Conservation (phyloP, 1,284 basidiomycete species). For the Meira nashicola region DNA sequence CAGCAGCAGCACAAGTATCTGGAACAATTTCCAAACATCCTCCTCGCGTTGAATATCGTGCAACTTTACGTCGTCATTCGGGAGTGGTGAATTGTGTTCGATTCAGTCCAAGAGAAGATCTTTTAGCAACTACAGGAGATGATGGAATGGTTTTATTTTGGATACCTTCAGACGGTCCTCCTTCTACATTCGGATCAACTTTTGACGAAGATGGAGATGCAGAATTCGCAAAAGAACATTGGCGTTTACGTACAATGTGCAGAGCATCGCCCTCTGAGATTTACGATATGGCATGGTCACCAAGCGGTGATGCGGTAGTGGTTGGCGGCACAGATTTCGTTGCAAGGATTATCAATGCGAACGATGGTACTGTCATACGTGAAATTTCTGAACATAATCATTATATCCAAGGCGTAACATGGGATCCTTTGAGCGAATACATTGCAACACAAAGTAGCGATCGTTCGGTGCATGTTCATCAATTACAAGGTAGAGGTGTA, state of each 20-base stretch:
- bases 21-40: conserved; percentile 57
- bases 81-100: conserved; percentile 94
- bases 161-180: conserved; percentile 72
- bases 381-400: conserved; percentile 50
- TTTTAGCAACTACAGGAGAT: conserved; percentile 56
- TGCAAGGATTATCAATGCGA: conserved; percentile 73
- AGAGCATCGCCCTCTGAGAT: conserved; percentile 66
- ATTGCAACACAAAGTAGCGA: conserved; percentile 51
- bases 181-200: conserved; percentile 56
- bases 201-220: conserved; percentile 70
- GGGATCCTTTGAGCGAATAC: conserved; percentile 49
- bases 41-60: conserved; percentile 90
- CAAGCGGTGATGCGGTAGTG: conserved; percentile 85
- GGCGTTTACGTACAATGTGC: conserved; percentile 85
- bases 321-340: conserved; percentile 95
- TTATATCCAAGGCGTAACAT: conserved; percentile 52
- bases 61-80: conserved; percentile 86
- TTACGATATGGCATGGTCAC: conserved; percentile 96
- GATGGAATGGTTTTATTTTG: conserved; percentile 97
- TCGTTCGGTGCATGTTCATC: conserved; percentile 43
- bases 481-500: conserved; percentile 17
- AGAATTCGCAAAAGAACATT: conserved; percentile 86
- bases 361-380: conserved; percentile 61
- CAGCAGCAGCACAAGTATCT: conserved; percentile 60
- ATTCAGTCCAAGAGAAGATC: conserved; percentile 67